These are phyloP conservation scores for Chrysoporthe puriensis DNA, from an alignment of 2,329 filamentous ascomycete species.

Conservation along the genomic window DNA sequence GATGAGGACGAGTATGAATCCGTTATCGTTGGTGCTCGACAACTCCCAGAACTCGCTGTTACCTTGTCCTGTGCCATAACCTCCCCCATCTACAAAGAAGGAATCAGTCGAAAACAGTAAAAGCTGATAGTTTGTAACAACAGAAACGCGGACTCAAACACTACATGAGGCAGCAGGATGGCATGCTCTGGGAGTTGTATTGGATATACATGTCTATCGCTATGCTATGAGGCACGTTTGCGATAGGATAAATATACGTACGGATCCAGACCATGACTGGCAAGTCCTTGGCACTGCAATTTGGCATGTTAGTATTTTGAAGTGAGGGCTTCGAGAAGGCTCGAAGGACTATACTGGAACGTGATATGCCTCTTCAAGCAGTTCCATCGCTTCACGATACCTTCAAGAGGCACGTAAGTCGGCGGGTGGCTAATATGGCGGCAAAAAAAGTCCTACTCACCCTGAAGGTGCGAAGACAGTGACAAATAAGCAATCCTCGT, in stretches of 20 bases:
- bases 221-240: no score
- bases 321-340: not conserved
- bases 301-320: not conserved
- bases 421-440: no score
- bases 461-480: slow-evolving; percentile 11
- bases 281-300: slow-evolving; percentile 1
- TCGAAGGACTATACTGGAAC: not conserved
- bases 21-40: slow-evolving; percentile 11
- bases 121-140: not conserved
- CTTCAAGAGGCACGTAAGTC: not conserved
- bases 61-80: slow-evolving; percentile 21
- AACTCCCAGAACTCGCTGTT: slow-evolving; percentile 21
- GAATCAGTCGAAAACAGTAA: not conserved
- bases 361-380: no score
- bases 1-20: slow-evolving; percentile 64
- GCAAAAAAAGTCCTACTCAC: not conserved
- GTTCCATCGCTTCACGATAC: not conserved
- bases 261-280: slow-evolving; percentile 26
- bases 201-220: not conserved
- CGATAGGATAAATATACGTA: not conserved
- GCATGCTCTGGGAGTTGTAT: not conserved
- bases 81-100: slow-evolving; percentile 7
- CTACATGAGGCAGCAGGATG: not conserved
- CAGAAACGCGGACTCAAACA: not conserved
- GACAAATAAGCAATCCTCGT: slow-evolving; percentile 25